Evolutionary conservation across 768 basidiomycete genomes (phyloP), one percentile per base, ranked within the genome.

Genomic region (Pleurotus sapidus): DNA sequence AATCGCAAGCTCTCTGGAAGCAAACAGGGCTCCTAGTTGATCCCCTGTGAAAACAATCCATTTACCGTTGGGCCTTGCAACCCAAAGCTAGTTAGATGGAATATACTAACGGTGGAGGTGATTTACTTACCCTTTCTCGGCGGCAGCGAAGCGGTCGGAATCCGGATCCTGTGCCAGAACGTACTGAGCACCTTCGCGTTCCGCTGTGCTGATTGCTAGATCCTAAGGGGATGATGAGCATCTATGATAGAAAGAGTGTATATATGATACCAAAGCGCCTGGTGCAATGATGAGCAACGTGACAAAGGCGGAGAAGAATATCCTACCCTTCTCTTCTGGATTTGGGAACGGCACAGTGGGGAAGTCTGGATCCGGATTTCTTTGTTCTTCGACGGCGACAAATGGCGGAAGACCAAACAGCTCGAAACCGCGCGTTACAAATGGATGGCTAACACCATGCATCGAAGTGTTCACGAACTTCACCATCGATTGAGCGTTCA

Each of bases 151-250:
- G 37, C 90, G 75, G 70, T 95, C 93, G 3, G 89, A 83, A 65
- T 95, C 93, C 0, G 93, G 94, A 70, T 95, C 94, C 67, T 95
- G 93, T 2, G 94, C 92, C 15, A 95, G 73, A 1, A 95, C 85
- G 65, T 93, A 87, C 20, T 69, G 67, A 3, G 82, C 84, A 0
- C 75, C 77, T 15, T 74, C 71, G 2, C 63, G 59, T 25, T 84
- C 73, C 2, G 91, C 93, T 0, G 83, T 85, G 6, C 68, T 63
- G 49, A 94, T 71, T 1, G 93, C 92, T 3, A 88, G 75, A 63
- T 92, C 83, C 92, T 93, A 60, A n/a, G 55, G 39, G 30, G 9
- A 34, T 34, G 30, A 11, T 34, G 30, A 34, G 30, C 11, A 34
- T 34, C 8, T 14, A 9, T 20, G 4, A 46, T 18, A 49, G 37